Evolutionary conservation across 2,329 filamentous ascomycete genomes (phyloP).

Genomic region (Didymellaceae sp.): DNA sequence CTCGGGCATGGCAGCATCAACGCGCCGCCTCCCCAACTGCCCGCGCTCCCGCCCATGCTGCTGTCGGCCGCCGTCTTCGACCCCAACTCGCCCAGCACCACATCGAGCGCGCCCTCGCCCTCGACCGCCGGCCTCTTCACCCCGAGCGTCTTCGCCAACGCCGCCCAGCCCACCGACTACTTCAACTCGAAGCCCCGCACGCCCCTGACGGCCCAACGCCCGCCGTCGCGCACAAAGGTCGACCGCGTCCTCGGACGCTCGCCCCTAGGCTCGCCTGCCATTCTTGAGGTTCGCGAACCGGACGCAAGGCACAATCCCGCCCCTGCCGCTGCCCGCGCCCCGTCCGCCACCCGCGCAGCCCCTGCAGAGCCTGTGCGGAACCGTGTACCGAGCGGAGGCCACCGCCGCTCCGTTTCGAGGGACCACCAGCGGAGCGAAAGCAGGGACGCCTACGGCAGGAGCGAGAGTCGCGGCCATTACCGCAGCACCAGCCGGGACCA

Average conservation of each 20-base stretch:
- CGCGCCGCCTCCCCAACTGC: constrained; percentile 29
- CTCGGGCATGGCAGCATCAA: constrained; percentile 45
- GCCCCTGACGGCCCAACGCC: constrained; percentile 27
- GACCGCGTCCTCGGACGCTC: constrained; percentile 41
- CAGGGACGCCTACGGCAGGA: constrained; percentile 27
- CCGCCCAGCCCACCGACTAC: constrained; percentile 45
- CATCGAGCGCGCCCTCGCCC: constrained; percentile 37
- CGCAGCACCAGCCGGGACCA: constrained; percentile 31
- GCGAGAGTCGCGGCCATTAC: constrained; percentile 35
- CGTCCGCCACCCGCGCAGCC: constrained; percentile 29
- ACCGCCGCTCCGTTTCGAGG: constrained; percentile 22
- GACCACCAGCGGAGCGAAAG: constrained; percentile 24
- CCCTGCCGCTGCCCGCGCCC: constrained; percentile 27
- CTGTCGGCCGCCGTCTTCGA: constrained; percentile 48
- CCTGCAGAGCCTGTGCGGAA: constrained; percentile 31
- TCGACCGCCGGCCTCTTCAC: constrained; percentile 46
- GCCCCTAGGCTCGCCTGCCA: constrained; percentile 45
- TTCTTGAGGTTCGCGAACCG: constrained; percentile 37
- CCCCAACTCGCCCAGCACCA: constrained; percentile 43
- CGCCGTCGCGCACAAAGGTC: constrained; percentile 38
- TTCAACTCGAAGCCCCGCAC: constrained; percentile 44
- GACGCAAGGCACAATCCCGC: constrained; percentile 39
- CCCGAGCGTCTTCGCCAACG: constrained; percentile 33
- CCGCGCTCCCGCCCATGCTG: constrained; percentile 36
- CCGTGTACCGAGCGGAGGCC: constrained; percentile 30